These are phyloP conservation scores for Trichoderma afroharzianum DNA, from an alignment of 2,329 filamentous ascomycete genomes.

Conservation along the genomic window DNA sequence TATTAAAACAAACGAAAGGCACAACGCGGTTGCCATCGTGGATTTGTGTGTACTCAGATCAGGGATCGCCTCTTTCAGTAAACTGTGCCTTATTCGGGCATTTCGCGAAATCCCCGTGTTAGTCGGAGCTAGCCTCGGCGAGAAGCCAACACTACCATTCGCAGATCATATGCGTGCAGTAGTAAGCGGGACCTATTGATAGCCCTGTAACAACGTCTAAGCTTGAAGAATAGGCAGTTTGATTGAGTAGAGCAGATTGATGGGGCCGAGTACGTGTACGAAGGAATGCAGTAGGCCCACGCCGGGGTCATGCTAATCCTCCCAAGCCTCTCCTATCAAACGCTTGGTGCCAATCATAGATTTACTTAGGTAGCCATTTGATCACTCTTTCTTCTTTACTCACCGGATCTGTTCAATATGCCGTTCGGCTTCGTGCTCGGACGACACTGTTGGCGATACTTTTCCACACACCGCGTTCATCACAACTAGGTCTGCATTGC, in stretches of 20 bases:
- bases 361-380: no score
- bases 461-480: not conserved
- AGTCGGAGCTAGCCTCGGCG: not conserved
- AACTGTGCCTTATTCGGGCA: not conserved
- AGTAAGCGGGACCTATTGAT: not conserved
- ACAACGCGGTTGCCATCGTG: not conserved
- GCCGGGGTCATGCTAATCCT: not conserved
- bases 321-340: not conserved
- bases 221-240: not conserved
- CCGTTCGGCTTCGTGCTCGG: not conserved
- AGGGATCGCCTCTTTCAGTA: not conserved
- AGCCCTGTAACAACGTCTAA: not conserved
- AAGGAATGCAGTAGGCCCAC: not conserved
- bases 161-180: not conserved
- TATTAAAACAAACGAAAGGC: not conserved
- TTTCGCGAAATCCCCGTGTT: not conserved
- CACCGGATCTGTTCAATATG: not conserved
- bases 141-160: not conserved
- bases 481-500: not conserved
- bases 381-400: not conserved
- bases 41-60: not conserved
- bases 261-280: not conserved
- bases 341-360: not conserved
- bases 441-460: not conserved
- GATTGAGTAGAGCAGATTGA: not conserved